Evolutionary conservation across 345 rosid genomes (phyloP).

Genomic region (Heritiera littoralis): DNA sequence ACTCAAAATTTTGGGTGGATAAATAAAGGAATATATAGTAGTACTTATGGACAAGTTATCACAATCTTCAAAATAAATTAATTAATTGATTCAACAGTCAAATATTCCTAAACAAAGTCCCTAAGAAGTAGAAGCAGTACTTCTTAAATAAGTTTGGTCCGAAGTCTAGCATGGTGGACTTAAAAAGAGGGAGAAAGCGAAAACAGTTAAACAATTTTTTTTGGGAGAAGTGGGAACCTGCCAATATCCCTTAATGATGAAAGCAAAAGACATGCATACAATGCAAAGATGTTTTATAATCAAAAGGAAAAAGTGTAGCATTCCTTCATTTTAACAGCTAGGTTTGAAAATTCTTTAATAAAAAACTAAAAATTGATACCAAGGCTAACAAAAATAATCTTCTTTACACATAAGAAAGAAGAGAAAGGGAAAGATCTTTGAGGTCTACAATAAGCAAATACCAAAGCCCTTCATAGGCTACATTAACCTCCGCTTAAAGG

Average conservation of each 20-base stretch:
- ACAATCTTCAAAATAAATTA: too few species aligned
- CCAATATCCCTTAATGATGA: conserved; percentile 20
- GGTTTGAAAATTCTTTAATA: too few species aligned
- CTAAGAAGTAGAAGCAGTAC: too few species aligned
- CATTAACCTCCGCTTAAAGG: background rate
- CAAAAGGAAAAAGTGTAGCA: conserved; percentile 18
- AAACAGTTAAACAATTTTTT: conserved; percentile 5
- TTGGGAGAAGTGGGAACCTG: conserved; percentile 22
- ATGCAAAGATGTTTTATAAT: conserved; percentile 14
- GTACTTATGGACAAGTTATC: background rate
- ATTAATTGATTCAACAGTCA: background rate
- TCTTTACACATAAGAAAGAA: conserved; percentile 24
- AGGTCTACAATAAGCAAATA: conserved; percentile 15
- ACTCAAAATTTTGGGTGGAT: background rate
- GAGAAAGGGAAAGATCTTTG: conserved; percentile 6
- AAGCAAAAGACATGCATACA: conserved; percentile 24
- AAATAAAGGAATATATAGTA: background rate
- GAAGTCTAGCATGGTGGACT: background rate
- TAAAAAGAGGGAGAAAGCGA: background rate
- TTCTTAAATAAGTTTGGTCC: background rate
- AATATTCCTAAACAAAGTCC: background rate
- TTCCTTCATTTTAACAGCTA: conserved; percentile 9
- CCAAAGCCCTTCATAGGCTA: background rate
- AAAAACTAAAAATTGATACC: too few species aligned
- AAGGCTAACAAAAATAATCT: background rate